Evolutionary conservation across 305 asterid species (phyloP), one percentile per base, ranked within the genome.

Genomic region (Fraxinus nigra): DNA sequence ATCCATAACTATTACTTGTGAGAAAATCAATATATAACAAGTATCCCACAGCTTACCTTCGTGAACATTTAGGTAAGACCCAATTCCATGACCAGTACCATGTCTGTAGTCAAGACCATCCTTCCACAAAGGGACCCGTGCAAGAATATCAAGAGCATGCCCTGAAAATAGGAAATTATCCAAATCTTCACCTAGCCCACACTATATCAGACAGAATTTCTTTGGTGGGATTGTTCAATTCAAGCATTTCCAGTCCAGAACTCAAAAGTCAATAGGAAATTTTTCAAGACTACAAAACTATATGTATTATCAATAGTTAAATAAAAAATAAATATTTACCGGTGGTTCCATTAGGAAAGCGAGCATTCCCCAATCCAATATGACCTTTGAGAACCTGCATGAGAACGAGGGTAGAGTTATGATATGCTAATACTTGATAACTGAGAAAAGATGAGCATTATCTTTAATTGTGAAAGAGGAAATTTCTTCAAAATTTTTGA

Each of bases 71-170:
- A 96, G 92, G 92, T 87, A 94, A 81, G 97, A 92, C 51, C 98
- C 99, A 59, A 94, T 92, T 83, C 99, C 99, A 86, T 96, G 99
- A 80, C 99, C 99, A 81, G 99, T 96, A 69, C 99, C 99, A 82
- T 96, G 99, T 87, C 98, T 93, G 87, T 93, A 96, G 87, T 96
- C 99, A 84, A 96, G 99, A 78, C 99, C 98, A 85, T 90, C 75
- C 88, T 91, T 96, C 99, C 98, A 96, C 93, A 96, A 84, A 24
- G 97, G 96, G 80, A 89, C 20, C 76, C 98, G 92, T 80, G 99
- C 99, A 85, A 96, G 97, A 87, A 91, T 46, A 67, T 96, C 99
- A 80, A 96, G 95, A 81, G 91, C 72, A 84, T 92, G 90, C 82
- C 99, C 99, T 96, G 89, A 56, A 83, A 87, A 87, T 43, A 85